These are phyloP conservation scores for Cladosporium oxysporum DNA, from an alignment of 2,329 filamentous ascomycete genomes.

Conservation along the genomic window DNA sequence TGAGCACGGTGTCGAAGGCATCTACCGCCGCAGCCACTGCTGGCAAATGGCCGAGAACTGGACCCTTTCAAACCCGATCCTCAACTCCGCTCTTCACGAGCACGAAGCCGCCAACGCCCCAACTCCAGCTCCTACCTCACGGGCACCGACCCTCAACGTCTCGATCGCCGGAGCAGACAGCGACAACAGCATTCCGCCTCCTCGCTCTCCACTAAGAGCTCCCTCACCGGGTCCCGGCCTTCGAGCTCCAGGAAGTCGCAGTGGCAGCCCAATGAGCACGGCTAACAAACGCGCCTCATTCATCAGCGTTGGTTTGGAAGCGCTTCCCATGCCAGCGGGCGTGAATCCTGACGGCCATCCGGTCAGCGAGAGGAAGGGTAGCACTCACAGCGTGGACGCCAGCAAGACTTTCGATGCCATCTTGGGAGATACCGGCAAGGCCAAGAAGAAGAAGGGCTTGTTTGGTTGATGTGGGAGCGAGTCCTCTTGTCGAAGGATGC, in stretches of 20 bases:
- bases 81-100: slow-evolving; percentile 35
- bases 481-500: no score
- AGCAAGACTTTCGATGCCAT: slow-evolving; percentile 54
- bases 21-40: slow-evolving; percentile 69
- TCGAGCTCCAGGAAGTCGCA: slow-evolving; percentile 6
- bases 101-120: slow-evolving; percentile 29
- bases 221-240: slow-evolving; percentile 19
- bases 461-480: background rate
- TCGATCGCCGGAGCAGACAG: background rate
- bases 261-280: slow-evolving; percentile 23
- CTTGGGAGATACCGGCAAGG: slow-evolving; percentile 37
- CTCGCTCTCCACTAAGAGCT: background rate
- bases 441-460: slow-evolving; percentile 32
- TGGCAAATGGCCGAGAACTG: slow-evolving; percentile 66
- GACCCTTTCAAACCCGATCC: slow-evolving; percentile 47
- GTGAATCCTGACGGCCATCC: slow-evolving; percentile 39
- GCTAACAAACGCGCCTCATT: slow-evolving; percentile 44
- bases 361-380: slow-evolving; percentile 31
- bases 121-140: background rate
- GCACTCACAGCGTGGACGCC: slow-evolving; percentile 35
- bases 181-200: background rate
- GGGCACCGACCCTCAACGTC: slow-evolving; percentile 19
- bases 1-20: slow-evolving; percentile 66
- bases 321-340: slow-evolving; percentile 47
- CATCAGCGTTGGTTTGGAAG: slow-evolving; percentile 50